A percentile compares a stretch with the other conserved stretches of the same genome.
Conservation (phyloP, 495 filamentous ascomycete genomes). For the Penicillium parvum region DNA sequence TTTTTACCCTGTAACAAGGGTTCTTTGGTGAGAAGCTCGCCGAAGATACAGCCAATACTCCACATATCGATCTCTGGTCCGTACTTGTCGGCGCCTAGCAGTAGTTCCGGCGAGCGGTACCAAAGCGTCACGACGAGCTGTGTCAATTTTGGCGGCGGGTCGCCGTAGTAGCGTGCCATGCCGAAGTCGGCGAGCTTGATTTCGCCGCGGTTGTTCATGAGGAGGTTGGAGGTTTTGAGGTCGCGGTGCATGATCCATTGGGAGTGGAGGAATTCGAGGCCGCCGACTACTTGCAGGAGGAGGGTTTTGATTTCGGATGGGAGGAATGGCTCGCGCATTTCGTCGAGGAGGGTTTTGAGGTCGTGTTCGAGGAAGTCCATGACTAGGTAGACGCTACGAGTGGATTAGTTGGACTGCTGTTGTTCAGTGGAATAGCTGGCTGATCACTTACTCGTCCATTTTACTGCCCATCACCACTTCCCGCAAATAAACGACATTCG, state of each 20-base stretch:
- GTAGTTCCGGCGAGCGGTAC: constrained; percentile 90
- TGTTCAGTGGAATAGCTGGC: background rate
- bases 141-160: constrained; percentile 78
- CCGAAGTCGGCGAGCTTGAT: constrained; percentile 98
- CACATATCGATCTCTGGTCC: constrained; percentile 82
- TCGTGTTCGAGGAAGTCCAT: constrained; percentile 99
- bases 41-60: constrained; percentile 96
- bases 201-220: constrained; percentile 91
- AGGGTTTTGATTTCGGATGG: constrained; percentile 91
- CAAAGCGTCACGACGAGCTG: constrained; percentile 95
- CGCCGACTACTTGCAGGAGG: constrained; percentile 74
- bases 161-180: constrained; percentile 87
- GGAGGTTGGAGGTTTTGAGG: constrained; percentile 92
- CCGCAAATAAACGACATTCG: constrained; percentile 70
- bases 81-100: constrained; percentile 78
- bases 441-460: constrained; percentile 62
- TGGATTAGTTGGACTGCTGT: constrained; percentile 3
- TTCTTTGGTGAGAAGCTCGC: constrained; percentile 78
- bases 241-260: constrained; percentile 96
- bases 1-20: constrained; percentile 88
- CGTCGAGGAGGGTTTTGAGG: constrained; percentile 86
- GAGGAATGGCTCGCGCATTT: constrained; percentile 91
- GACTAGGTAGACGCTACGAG: constrained; percentile 78
- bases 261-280: constrained; percentile 79
- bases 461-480: constrained; percentile 85